These are phyloP conservation scores for Tuber calosporum DNA, from an alignment of 495 filamentous ascomycete genomes.

Conservation along the genomic window DNA sequence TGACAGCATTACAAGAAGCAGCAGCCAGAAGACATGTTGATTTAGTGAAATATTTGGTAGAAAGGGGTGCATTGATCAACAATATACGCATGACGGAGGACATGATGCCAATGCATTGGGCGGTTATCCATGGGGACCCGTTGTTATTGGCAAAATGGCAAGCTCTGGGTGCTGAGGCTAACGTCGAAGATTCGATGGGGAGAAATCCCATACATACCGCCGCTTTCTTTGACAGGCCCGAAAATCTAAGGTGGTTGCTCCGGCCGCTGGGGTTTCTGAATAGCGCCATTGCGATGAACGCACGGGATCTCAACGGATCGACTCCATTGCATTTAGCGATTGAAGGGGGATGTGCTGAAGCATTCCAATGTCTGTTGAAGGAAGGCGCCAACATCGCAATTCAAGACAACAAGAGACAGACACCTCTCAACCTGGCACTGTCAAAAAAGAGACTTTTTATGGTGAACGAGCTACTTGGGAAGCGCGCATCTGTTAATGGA, in stretches of 20 bases:
- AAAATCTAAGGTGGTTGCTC: conserved; percentile 13
- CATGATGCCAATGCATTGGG: conserved; percentile 5
- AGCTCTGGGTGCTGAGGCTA: conserved; percentile 20
- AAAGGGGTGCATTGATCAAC: background rate
- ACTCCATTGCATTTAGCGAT: conserved; percentile 26
- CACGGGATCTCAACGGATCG: conserved; percentile 19
- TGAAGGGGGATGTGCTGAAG: background rate
- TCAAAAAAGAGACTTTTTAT: conserved; percentile 18
- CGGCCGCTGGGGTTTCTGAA: background rate
- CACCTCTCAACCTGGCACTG: conserved; percentile 10
- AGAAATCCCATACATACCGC: conserved; percentile 13
- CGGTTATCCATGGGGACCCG: background rate
- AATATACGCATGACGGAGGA: conserved; percentile 1
- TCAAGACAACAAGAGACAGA: conserved; percentile 18
- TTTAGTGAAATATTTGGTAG: background rate
- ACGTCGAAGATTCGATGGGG: conserved; percentile 14
- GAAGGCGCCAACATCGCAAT: conserved; percentile 12
- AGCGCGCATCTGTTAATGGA: conserved; percentile 9
- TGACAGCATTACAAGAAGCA: conserved; percentile 11
- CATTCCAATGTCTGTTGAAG: conserved; percentile 6
- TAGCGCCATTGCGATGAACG: conserved; percentile 1
- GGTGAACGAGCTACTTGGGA: conserved; percentile 24
- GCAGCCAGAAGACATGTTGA: conserved; percentile 1
- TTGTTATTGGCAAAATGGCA: background rate
- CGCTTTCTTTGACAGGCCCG: background rate